Evolutionary conservation across 1,284 basidiomycete species (phyloP).

Genomic region (Pterulicium gracile): DNA sequence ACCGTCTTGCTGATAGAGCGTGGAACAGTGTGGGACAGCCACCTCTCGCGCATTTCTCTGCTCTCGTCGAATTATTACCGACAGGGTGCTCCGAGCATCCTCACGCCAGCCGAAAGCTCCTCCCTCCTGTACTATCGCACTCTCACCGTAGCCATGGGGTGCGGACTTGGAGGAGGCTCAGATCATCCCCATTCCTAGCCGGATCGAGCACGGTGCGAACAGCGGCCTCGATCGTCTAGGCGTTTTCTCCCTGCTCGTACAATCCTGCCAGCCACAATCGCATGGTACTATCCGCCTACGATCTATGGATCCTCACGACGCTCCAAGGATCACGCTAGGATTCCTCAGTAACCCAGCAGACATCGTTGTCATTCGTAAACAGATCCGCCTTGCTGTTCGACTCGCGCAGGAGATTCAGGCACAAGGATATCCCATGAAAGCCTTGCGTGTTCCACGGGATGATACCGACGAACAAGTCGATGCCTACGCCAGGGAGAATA

Average conservation of each 20-base stretch:
- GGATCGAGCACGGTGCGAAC: constrained; percentile 20
- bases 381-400: constrained; percentile 15
- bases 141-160: constrained; percentile 19
- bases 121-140: constrained; percentile 10
- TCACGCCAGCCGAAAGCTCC: constrained; percentile 10
- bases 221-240: constrained; percentile 17
- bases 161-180: constrained; percentile 27
- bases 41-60: constrained; percentile 18
- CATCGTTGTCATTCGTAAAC: constrained; percentile 14
- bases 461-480: constrained; percentile 18
- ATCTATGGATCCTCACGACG: constrained; percentile 20
- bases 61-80: constrained; percentile 17
- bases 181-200: constrained; percentile 10
- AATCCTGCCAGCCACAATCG: constrained; percentile 21
- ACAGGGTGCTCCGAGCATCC: constrained; percentile 12
- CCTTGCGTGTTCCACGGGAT: constrained; percentile 19
- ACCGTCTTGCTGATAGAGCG: constrained; percentile 24
- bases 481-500: constrained; percentile 15
- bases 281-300: constrained; percentile 21
- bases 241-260: constrained; percentile 21
- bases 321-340: constrained; percentile 20
- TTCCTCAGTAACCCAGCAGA: constrained; percentile 18
- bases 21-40: constrained; percentile 13
- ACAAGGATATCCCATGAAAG: constrained; percentile 20
- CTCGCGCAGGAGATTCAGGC: constrained; percentile 19